Evolutionary conservation across 345 rosid species (phyloP).

Genomic region (Salix dunnii): DNA sequence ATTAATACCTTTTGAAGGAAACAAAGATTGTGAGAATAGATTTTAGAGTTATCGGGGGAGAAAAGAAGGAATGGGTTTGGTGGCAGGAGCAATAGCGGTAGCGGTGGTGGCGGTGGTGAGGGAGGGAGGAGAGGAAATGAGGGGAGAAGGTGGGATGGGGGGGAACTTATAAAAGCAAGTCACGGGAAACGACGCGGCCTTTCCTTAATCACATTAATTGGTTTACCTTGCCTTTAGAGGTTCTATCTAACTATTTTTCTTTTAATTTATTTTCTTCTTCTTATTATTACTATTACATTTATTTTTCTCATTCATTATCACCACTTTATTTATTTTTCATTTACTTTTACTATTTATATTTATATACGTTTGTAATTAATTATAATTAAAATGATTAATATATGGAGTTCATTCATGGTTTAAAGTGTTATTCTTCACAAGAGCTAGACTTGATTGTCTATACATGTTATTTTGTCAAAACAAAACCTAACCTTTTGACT

Average conservation of each 20-base stretch:
- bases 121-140: conserved; percentile 4
- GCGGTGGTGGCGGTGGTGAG: neutral
- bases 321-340: neutral
- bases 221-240: neutral
- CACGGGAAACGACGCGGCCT: conserved; percentile 47
- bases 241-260: neutral
- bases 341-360: neutral
- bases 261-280: neutral
- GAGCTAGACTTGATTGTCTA: too few relatives aligned
- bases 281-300: neutral
- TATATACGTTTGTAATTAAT: too few relatives aligned
- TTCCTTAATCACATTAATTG: conserved; percentile 30
- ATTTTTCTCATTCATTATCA: neutral
- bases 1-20: neutral
- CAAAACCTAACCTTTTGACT: too few relatives aligned
- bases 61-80: neutral
- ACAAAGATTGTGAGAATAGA: neutral
- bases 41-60: neutral
- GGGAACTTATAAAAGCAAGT: conserved; percentile 25
- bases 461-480: too few relatives aligned
- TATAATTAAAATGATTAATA: too few relatives aligned
- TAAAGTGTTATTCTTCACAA: too few relatives aligned
- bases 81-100: neutral
- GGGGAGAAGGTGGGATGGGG: neutral
- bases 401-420: too few relatives aligned